Evolutionary conservation across 805 yeast species (phyloP), one percentile per base, ranked within the genome.

Genomic region (Spathaspora boniae): DNA sequence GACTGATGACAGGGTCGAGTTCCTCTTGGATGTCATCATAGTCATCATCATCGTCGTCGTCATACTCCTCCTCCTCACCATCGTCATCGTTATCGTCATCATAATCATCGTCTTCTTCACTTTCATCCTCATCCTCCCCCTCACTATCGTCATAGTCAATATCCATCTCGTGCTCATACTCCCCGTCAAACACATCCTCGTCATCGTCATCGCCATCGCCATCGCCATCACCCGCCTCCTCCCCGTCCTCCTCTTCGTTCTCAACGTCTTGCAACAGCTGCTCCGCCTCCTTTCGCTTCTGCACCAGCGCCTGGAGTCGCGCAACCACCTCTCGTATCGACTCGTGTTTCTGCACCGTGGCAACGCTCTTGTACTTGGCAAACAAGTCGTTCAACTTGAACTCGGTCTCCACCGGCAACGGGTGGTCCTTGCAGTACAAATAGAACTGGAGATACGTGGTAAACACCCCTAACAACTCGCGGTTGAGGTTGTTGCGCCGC

Each of bases 371-470:
- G 16, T 47, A 53, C 22, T 47, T 50, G 1, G 53, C 59, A 43
- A 70, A 73, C 22, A 71, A 59, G 21, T 66, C 73, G 16, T 57
- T 50, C n/a, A 85, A 45, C 31, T 66, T 68, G 44, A 78, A 79
- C 28, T 73, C 72, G 2, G 76, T 58, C 30, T 82, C 93, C 42
- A 70, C 63, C 0, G 94, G 87, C 11, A 84, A 36, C 1, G 86
- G 84, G 31, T 58, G 68, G 3, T 56, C 55, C 48, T 87, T 87
- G 21, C 81, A 72, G 53, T 69, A 73, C 4, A 75, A 54, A 50
- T 85, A 87, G 53, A 78, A 87, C 48, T 87, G 93, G 41, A 86
- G 79, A 44, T 77, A 80, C 18, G 68, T 67, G 38, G 81, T 46
- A 38, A 82, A 73, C 0, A 51, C 47, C 14, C 44, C 49, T 5